phyloP scores from a whole-genome alignment of 768 basidiomycete species.

The Phlegmacium glaucopus region DNA sequence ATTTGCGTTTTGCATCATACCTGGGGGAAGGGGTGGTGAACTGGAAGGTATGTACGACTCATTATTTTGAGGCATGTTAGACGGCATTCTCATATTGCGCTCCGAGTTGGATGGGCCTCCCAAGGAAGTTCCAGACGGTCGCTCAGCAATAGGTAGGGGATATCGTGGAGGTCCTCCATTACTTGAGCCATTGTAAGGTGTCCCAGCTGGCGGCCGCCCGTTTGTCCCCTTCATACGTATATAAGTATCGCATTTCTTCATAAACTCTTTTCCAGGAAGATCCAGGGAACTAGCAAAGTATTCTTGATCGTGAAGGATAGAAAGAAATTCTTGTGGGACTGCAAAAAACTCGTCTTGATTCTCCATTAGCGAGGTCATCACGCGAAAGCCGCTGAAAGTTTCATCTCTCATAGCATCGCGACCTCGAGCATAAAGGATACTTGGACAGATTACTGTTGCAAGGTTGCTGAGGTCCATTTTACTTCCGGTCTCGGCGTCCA shows the following conservation, averaged over 20 bases:
- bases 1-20: slow-evolving; percentile 45
- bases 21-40: slow-evolving; percentile 46
- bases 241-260: slow-evolving; percentile 95
- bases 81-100: slow-evolving; percentile 17
- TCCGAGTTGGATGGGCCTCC: slow-evolving; percentile 37
- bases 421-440: slow-evolving; percentile 88
- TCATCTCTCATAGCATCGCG: slow-evolving; percentile 88
- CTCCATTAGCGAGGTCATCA: slow-evolving; percentile 83
- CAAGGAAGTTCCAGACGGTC: slow-evolving; percentile 38
- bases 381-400: slow-evolving; percentile 85
- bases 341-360: slow-evolving; percentile 94
- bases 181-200: slow-evolving; percentile 32
- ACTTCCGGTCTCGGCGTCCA: slow-evolving; percentile 95
- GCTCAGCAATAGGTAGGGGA: slow-evolving; percentile 40
- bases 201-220: slow-evolving; percentile 43
- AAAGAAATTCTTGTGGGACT: slow-evolving; percentile 87
- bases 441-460: slow-evolving; percentile 97
- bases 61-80: slow-evolving; percentile 38
- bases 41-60: slow-evolving; percentile 33
- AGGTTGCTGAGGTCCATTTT: slow-evolving; percentile 98
- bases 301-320: slow-evolving; percentile 87
- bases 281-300: slow-evolving; percentile 88
- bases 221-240: slow-evolving; percentile 66
- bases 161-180: slow-evolving; percentile 40
- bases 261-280: slow-evolving; percentile 89